Evolutionary conservation across 768 basidiomycete genomes (phyloP), one percentile per base, ranked within the genome.

Genomic region (Floccularia luteovirens): DNA sequence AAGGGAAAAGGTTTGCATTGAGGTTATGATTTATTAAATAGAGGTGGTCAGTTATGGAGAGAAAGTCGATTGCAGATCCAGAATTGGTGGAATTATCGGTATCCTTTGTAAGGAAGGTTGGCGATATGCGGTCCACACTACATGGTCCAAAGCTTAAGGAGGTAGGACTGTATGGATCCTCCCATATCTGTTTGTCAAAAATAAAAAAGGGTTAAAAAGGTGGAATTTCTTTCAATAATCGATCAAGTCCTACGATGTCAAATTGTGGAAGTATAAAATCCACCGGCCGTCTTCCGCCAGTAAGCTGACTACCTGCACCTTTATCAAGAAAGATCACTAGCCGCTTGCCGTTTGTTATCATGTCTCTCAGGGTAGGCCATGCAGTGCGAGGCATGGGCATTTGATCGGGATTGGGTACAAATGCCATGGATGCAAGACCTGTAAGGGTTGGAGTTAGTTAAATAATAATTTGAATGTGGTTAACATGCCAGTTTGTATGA

Each of bases 321-420:
- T 60, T 46, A 43, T 83, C 79, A 48, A 84, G 59, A 55, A 84
- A 82, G 2, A 79, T 69, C 7, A 84, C 66, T 4, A 84, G 69
- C 4, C 74, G 67, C 49, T 69, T 78, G 3, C 74, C 76, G 28
- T 54, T 63, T 52, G 77, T 72, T 43, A 83, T 76, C 55, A 84
- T 57, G n/a, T 71, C 56, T 1, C 77, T 74, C 3, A 84, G 59
- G 0, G 79, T 79, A 1, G 81, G 82, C 79, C 82, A 86, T 36
- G 73, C 64, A 10, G 58, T 53, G 13, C 61, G 53, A 24, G 62
- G 62, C 42, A 74, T 54, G 0, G 70, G 64, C 0, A 68, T 48
- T 0, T 61, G 80, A 81, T 3, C 0, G 70, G 64, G 0, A 68
- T 48, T 0, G 61, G 80, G 81, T 3, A 75, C 65, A 46, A 74